phyloP scores from a whole-genome alignment of 768 basidiomycete genomes.

The Boletus rufocinnamomeus region DNA sequence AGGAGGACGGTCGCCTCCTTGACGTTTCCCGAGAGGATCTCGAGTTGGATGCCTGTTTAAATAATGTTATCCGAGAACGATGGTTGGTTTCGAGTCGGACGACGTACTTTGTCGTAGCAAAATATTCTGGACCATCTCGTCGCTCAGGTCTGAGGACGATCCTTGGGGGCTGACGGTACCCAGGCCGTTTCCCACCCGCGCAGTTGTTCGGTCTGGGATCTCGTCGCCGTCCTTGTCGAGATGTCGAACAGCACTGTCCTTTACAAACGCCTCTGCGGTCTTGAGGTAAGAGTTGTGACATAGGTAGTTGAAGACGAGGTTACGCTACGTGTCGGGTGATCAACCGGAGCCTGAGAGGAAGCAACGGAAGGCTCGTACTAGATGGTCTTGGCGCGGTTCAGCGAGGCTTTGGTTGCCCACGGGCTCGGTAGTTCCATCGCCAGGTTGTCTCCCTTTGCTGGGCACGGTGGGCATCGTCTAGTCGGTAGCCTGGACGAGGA shows the following conservation, averaged over 20 bases:
- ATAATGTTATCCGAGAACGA: neutral
- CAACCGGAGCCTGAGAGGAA: conserved; percentile 4
- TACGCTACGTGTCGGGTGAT: conserved; percentile 44
- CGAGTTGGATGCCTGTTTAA: conserved; percentile 60
- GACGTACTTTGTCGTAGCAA: conserved; percentile 56
- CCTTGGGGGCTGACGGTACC: conserved; percentile 13
- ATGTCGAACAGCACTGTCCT: conserved; percentile 61
- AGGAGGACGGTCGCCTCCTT: conserved; percentile 68
- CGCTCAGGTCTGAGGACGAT: conserved; percentile 32
- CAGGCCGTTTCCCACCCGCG: conserved; percentile 7
- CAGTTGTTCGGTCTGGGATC: conserved; percentile 35
- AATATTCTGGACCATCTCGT: conserved; percentile 46
- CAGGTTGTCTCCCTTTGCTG: conserved; percentile 21
- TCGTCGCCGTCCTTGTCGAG: conserved; percentile 75
- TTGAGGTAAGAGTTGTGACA: conserved; percentile 71
- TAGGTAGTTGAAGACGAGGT: conserved; percentile 75
- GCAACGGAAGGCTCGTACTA: conserved; percentile 37
- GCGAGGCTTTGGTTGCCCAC: conserved; percentile 29
- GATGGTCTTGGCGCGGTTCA: conserved; percentile 44
- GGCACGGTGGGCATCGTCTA: conserved; percentile 22
- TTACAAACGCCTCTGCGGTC: conserved; percentile 68
- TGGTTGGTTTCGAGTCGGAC: neutral
- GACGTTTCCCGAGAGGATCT: conserved; percentile 76
- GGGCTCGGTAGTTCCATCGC: conserved; percentile 3
- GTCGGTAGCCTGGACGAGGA: conserved; percentile 1